These are phyloP conservation scores for Ananas comosus DNA, from an alignment of 176 grass and related monocot genomes.

Conservation along the genomic window DNA sequence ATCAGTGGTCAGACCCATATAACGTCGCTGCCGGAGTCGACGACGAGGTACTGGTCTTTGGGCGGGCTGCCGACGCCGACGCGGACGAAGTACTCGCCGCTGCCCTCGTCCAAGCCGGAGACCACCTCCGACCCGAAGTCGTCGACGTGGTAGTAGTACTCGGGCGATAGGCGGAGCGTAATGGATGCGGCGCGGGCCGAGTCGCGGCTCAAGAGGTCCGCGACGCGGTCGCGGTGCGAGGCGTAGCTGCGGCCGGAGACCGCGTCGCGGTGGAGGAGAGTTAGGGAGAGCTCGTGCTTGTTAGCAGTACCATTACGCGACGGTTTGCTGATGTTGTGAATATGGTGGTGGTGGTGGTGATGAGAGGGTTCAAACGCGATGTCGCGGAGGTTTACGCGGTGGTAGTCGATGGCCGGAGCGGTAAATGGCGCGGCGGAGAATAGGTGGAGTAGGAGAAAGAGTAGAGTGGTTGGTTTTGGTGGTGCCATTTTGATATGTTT, in stretches of 20 bases:
- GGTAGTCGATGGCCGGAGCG: conserved; percentile 34
- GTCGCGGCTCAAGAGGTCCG: conserved; percentile 29
- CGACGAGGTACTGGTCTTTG: conserved; percentile 66
- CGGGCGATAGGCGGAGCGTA: conserved; percentile 17
- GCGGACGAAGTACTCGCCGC: conserved; percentile 89
- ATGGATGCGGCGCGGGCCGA: conserved; percentile 27
- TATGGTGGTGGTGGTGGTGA: neutral
- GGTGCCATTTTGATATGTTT: neutral
- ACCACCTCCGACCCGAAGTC: conserved; percentile 67
- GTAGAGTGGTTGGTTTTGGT: conserved; percentile 11
- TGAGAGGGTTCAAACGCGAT: neutral
- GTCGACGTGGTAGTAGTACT: conserved; percentile 26
- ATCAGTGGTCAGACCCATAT: conserved; percentile 39
- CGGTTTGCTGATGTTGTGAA: neutral
- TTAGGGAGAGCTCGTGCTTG: conserved; percentile 22
- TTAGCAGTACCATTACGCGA: neutral
- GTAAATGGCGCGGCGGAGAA: conserved; percentile 3
- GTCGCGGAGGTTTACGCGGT: conserved; percentile 34
- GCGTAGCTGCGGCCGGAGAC: conserved; percentile 35
- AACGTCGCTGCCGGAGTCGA: conserved; percentile 96
- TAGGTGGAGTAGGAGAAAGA: conserved; percentile 22
- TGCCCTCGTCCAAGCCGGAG: conserved; percentile 63
- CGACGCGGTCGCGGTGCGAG: conserved; percentile 18
- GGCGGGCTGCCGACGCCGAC: conserved; percentile 62
- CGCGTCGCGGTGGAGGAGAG: conserved; percentile 47